Conservation (phyloP, 2,329 filamentous ascomycete genomes). For the Fusarium brevicatenulatum region DNA sequence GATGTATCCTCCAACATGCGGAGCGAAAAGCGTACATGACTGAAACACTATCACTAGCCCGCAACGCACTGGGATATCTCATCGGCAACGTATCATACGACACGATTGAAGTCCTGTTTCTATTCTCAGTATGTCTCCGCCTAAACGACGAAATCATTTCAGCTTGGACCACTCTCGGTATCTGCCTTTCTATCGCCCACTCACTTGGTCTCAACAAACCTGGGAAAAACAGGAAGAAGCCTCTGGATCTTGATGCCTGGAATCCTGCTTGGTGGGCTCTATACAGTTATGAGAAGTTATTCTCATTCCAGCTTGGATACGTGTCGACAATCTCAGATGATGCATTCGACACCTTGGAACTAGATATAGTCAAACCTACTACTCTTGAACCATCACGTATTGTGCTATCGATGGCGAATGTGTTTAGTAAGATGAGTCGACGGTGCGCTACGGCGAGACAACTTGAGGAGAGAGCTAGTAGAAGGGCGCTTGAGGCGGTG, state of each 20-base stretch:
- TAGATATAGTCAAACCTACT: fast-evolving
- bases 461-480: background rate
- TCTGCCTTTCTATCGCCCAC: background rate
- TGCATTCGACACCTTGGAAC: background rate
- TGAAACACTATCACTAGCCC: background rate
- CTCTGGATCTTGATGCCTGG: background rate
- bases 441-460: conserved; percentile 3
- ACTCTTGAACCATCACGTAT: fast-evolving
- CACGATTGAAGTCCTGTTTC: background rate
- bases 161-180: background rate
- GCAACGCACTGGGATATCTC: background rate
- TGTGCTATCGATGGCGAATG: background rate
- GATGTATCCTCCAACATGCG: background rate
- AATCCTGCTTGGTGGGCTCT: conserved; percentile 4
- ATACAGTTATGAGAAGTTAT: conserved; percentile 5
- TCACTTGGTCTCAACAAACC: background rate
- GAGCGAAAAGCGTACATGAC: background rate
- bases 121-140: background rate
- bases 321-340: background rate
- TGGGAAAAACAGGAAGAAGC: fast-evolving
- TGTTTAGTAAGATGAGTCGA: background rate
- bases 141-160: conserved; percentile 6
- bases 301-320: background rate
- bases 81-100: background rate
- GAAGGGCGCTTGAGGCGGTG: background rate